These are phyloP conservation scores for Penicillium alfredii DNA, from an alignment of 495 filamentous ascomycete genomes.

Conservation along the genomic window DNA sequence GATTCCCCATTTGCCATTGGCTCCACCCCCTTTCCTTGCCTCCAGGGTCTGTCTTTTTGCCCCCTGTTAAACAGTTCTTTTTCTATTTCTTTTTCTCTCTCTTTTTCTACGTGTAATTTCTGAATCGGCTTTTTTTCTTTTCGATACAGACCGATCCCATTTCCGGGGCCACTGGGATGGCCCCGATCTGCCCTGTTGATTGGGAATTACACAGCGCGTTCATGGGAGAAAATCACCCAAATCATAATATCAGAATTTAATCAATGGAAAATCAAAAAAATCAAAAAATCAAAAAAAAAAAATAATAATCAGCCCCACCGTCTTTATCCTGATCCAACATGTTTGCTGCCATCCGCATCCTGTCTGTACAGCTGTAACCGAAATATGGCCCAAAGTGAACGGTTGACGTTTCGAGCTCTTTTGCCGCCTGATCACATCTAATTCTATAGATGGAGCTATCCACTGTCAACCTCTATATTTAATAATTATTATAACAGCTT, in stretches of 20 bases:
- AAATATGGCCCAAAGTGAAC: conserved; percentile 37
- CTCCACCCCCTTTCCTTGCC: conserved; percentile 27
- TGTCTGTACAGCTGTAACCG: conserved; percentile 42
- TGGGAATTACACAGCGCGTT: conserved; percentile 15
- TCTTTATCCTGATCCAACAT: conserved; percentile 27
- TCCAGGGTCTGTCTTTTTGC: conserved; percentile 18
- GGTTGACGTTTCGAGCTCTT: conserved; percentile 33
- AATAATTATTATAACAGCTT: conserved; percentile 23
- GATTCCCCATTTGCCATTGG: conserved; percentile 19
- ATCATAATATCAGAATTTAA: conserved; percentile 12
- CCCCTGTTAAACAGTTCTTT: conserved; percentile 7
- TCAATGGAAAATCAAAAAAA: conserved; percentile 11
- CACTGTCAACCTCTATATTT: conserved; percentile 31
- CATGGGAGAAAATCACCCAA: too few species aligned
- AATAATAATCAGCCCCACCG: conserved; percentile 13
- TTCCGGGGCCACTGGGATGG: conserved; percentile 25
- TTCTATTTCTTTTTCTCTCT: conserved; percentile 12
- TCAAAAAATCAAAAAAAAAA: conserved; percentile 11
- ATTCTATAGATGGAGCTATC: conserved; percentile 32
- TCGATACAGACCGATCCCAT: conserved; percentile 11
- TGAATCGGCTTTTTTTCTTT: too few species aligned
- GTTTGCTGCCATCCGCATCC: conserved; percentile 40
- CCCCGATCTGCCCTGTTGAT: conserved; percentile 24
- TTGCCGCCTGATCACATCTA: conserved; percentile 40
- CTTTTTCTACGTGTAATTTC: conserved; percentile 4